Evolutionary conservation across 164 flowering plant genomes (phyloP).

Genomic region (Annona cherimola): DNA sequence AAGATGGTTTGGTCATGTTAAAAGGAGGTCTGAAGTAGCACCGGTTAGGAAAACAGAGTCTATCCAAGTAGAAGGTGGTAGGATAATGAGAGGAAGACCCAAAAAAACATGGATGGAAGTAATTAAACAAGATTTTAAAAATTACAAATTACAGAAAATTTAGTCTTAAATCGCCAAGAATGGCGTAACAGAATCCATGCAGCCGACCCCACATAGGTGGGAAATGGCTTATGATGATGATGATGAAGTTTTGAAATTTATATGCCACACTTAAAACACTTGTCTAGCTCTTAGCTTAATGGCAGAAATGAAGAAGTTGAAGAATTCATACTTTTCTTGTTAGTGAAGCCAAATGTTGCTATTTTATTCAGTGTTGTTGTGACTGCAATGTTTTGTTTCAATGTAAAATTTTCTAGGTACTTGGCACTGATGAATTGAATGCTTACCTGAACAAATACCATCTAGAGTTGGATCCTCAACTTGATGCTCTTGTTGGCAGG

Average conservation of each 20-base stretch:
- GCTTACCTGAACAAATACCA: conserved; percentile 61
- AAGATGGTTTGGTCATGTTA: too few species aligned
- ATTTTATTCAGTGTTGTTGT: too few species aligned
- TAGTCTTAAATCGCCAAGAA: too few species aligned
- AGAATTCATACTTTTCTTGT: not conserved
- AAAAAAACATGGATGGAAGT: too few species aligned
- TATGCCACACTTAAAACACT: not conserved
- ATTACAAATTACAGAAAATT: too few species aligned
- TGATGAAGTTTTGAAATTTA: not conserved
- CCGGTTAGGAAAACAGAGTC: too few species aligned
- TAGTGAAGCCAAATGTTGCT: not conserved
- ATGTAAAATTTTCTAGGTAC: conserved; percentile 37
- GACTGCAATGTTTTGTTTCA: not conserved
- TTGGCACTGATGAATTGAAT: conserved; percentile 69
- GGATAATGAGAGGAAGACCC: too few species aligned
- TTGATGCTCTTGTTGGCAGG: conserved; percentile 89
- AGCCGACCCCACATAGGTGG: too few species aligned
- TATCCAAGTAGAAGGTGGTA: too few species aligned
- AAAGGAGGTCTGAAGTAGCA: too few species aligned
- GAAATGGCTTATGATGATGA: not conserved
- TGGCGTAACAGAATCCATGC: too few species aligned
- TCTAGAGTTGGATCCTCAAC: conserved; percentile 63
- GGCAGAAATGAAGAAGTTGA: not conserved
- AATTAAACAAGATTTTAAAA: too few species aligned
- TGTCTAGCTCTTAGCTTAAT: not conserved